phyloP scores from a whole-genome alignment of 2,329 filamentous ascomycete species.

The Ploettnerulaceae sp. region DNA sequence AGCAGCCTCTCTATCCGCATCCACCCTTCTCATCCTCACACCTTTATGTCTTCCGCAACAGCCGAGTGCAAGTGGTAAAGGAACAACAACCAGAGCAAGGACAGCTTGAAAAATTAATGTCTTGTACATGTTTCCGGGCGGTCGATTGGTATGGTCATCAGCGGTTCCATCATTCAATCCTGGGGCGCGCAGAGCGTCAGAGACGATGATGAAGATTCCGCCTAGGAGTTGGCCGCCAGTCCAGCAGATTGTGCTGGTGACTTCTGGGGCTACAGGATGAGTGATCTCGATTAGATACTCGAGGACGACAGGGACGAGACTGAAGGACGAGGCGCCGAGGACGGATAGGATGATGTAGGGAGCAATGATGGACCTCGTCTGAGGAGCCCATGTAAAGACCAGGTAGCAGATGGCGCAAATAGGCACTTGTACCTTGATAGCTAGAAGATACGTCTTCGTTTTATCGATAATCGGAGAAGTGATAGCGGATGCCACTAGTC shows the following conservation, averaged over 20 bases:
- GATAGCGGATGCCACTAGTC: conserved; percentile 71
- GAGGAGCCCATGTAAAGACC: conserved; percentile 74
- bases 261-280: conserved; percentile 80
- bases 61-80: conserved; percentile 65
- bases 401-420: conserved; percentile 71
- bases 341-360: conserved; percentile 72
- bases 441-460: conserved; percentile 70
- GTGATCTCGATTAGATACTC: conserved; percentile 86
- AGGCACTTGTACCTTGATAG: conserved; percentile 71
- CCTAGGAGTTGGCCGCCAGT: conserved; percentile 80
- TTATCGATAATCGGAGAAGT: conserved; percentile 78
- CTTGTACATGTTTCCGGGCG: conserved; percentile 67
- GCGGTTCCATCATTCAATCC: conserved; percentile 36
- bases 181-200: conserved; percentile 63
- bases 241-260: conserved; percentile 82
- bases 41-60: conserved; percentile 58
- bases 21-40: conserved; percentile 47
- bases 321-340: conserved; percentile 75
- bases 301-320: conserved; percentile 74
- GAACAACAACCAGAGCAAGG: conserved; percentile 58
- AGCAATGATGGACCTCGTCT: conserved; percentile 50
- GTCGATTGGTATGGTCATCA: conserved; percentile 40
- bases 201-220: conserved; percentile 76
- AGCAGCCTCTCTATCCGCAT: conserved; percentile 29
- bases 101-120: conserved; percentile 77